Base-by-base conservation (phyloP, 805 yeast species). In the Wickerhamiella spandovensis region DNA sequence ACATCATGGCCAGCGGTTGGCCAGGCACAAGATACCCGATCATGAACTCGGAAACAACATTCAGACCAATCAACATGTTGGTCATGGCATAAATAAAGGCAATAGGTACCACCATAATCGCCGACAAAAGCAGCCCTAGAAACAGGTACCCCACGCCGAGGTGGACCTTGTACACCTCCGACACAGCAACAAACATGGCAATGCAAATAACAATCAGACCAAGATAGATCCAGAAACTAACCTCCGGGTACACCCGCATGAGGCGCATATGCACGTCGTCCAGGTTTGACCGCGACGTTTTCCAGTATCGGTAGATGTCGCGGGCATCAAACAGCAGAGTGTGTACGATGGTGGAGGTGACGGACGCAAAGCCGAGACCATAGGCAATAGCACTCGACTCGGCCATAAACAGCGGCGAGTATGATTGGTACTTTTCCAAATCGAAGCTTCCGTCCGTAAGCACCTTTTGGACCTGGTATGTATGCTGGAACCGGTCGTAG, bases 21-120 rank as follows among this genome's bases (percentile, higher is more conserved):
- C 80, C 84, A 3, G 84, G 85, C 12, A 76, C 68, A 53, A 81
- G 72, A 61, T 78, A 81, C 1, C 86, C 87, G 24, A 77, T 75
- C 43, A 82, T 72, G 53, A 82, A 66, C 60, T 81, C 86, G 2
- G 81, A 74, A 48, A 82, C 61, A 5, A 80, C 84, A 57, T 77
- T 77, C 54, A 81, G 66, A 12, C 82, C 82, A 51, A 80, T 74
- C 1, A 72, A 58, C 44, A 68, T 73, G 66, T 82, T 82, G 0
- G 88, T 79, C 35, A 77, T 74, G 3, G 85, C 81, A 18, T 73
- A 75, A 48, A 82, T 71, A 18, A 82, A 67, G 1, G 81, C 78
- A 21, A 79, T 68, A 5, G 88, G 89, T 44, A 81, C 65, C 46
- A 82, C 64, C 59, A 80, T 75, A 13, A 76, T 64, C 38, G 75